Conservation (phyloP, 768 basidiomycete species). For the Termitomyces eurrhizus region DNA sequence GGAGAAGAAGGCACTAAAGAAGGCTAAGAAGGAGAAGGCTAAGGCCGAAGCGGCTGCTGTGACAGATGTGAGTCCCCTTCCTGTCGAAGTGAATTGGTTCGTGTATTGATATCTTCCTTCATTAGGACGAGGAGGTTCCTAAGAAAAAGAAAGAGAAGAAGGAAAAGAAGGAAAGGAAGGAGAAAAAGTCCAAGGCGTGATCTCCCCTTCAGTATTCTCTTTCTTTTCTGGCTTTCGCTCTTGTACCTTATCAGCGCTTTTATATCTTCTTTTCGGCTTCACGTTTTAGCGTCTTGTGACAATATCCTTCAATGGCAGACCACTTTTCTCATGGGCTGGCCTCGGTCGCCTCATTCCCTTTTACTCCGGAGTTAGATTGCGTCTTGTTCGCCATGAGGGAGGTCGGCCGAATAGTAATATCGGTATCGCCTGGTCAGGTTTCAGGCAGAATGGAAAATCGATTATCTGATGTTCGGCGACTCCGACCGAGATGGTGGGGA, state of each 20-base stretch:
- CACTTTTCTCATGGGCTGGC: background rate
- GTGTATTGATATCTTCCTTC: constrained; percentile 3
- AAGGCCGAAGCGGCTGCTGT: constrained; percentile 44
- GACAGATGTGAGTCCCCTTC: constrained; percentile 30
- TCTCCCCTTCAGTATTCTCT: constrained; percentile 12
- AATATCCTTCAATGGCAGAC: background rate
- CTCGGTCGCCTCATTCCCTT: background rate
- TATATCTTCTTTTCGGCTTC: background rate
- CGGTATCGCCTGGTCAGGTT: background rate
- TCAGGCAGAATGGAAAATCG: background rate
- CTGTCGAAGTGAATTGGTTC: constrained; percentile 5
- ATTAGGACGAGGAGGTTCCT: constrained; percentile 16
- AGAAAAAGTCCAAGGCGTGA: constrained; percentile 30
- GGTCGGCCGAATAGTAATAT: background rate
- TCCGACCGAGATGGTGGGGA: too few species aligned
- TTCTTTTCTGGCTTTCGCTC: constrained; percentile 4
- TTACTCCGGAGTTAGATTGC: background rate
- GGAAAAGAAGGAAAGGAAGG: constrained; percentile 38
- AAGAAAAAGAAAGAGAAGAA: constrained; percentile 60
- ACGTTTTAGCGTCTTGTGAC: background rate
- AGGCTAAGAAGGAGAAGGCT: constrained; percentile 65
- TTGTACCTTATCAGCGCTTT: constrained; percentile 9
- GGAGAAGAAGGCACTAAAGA: constrained; percentile 83
- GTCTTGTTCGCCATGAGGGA: background rate
- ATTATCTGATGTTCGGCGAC: too few species aligned